These are phyloP conservation scores for Rhynchospora breviuscula DNA, from an alignment of 176 grass and related monocot genomes.

Conservation along the genomic window DNA sequence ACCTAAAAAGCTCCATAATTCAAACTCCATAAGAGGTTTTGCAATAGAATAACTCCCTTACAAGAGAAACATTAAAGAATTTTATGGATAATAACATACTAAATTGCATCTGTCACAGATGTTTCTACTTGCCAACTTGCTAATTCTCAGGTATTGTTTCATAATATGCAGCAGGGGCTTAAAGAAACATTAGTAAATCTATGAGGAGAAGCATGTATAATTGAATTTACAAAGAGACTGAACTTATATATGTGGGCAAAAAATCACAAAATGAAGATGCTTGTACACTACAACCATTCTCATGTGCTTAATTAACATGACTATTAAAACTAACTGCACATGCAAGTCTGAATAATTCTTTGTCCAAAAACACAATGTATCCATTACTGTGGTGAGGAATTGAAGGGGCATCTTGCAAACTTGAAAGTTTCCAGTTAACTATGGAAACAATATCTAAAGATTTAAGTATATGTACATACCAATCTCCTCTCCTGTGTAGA, in stretches of 20 bases:
- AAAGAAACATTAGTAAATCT: not conserved
- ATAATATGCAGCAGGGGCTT: no score
- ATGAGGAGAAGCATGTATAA: not conserved
- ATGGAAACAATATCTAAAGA: not conserved
- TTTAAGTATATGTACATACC: slow-evolving; percentile 37
- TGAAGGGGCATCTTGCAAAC: not conserved
- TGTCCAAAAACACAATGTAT: not conserved
- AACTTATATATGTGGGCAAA: not conserved
- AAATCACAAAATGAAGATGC: not conserved
- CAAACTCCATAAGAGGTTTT: not conserved
- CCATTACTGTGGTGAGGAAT: not conserved
- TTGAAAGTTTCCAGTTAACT: not conserved
- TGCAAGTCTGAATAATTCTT: not conserved
- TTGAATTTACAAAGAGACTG: not conserved
- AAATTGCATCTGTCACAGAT: not conserved
- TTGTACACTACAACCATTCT: not conserved
- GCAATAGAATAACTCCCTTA: not conserved
- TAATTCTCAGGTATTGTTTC: not conserved
- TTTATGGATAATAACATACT: not conserved
- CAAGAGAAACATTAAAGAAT: not conserved
- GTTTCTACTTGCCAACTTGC: not conserved
- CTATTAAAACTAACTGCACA: not conserved
- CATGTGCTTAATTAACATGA: not conserved
- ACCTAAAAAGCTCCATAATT: not conserved
- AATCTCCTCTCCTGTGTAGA: slow-evolving; percentile 94